These are phyloP conservation scores for Quercus lobata DNA, from an alignment of 331 rosid species.

Conservation along the genomic window DNA sequence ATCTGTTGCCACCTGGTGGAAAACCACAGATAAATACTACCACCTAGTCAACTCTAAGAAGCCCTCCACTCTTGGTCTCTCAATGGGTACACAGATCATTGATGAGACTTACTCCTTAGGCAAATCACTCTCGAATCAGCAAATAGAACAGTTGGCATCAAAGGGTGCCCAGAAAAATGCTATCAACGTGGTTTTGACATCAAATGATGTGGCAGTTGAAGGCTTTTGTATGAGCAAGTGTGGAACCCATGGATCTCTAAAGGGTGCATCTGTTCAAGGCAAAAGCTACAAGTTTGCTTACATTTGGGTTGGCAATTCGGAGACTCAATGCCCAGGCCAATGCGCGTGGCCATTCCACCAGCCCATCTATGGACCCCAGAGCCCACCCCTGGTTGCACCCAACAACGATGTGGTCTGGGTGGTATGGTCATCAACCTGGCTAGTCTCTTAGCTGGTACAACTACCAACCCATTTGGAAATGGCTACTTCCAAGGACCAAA, in stretches of 20 bases:
- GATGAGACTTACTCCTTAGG: conserved; percentile 46
- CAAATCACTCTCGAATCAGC: conserved; percentile 45
- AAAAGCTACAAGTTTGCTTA: conserved; percentile 43
- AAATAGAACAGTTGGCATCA: conserved; percentile 40
- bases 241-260: conserved; percentile 44
- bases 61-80: conserved; percentile 19
- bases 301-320: conserved; percentile 87
- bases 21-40: conserved; percentile 43
- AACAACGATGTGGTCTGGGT: conserved; percentile 71
- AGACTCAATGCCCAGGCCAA: conserved; percentile 69
- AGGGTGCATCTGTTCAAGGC: conserved; percentile 3
- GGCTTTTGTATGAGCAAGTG: conserved; percentile 69
- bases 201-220: conserved; percentile 52
- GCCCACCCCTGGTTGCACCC: conserved; percentile 47
- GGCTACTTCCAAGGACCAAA: conserved; percentile 80
- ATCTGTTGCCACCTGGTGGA: conserved; percentile 65
- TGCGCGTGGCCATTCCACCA: conserved; percentile 89
- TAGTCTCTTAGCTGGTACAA: conserved; percentile 57
- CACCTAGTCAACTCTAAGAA: conserved; percentile 25
- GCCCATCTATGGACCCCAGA: conserved; percentile 70
- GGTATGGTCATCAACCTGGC: conserved; percentile 77
- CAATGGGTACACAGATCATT: conserved; percentile 41
- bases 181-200: conserved; percentile 57
- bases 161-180: conserved; percentile 37
- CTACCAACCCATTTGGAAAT: conserved; percentile 68